Conservation (phyloP, 495 filamentous ascomycete genomes). For the Neurospora discreta region DNA sequence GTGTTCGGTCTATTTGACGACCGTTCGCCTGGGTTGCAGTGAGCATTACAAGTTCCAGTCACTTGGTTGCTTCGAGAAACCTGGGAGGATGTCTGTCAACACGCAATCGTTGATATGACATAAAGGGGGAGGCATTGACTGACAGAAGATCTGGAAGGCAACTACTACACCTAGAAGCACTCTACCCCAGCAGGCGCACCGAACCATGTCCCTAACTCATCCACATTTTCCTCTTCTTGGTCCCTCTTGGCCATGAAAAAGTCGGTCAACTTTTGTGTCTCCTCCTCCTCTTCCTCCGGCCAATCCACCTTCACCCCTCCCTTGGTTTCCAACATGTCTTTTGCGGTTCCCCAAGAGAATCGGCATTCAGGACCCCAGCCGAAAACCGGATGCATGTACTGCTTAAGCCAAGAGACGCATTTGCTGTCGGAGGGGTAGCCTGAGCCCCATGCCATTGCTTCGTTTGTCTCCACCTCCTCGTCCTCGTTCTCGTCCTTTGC, state of each 20-base stretch:
- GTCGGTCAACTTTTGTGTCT: constrained; percentile 57
- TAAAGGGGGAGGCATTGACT: not conserved
- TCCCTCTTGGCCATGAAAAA: constrained; percentile 42
- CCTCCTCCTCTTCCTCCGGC: constrained; percentile 60
- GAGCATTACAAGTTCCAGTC: not conserved
- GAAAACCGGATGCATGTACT: constrained; percentile 84
- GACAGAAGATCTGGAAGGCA: not conserved
- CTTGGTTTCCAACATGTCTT: constrained; percentile 73
- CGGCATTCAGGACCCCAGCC: constrained; percentile 89
- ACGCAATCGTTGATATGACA: not conserved
- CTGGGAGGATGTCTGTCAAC: not conserved
- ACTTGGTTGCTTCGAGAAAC: not conserved
- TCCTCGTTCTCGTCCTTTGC: constrained; percentile 16
- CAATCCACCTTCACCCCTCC: constrained; percentile 65
- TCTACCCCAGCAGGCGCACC: constrained; percentile 46
- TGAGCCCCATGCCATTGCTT: constrained; percentile 56
- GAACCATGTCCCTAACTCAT: constrained; percentile 54
- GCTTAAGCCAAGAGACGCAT: constrained; percentile 69
- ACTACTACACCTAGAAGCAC: constrained; percentile 33
- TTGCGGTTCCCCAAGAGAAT: constrained; percentile 92
- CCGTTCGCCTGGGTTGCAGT: too few relatives aligned
- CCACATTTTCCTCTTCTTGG: constrained; percentile 31
- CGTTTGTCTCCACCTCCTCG: constrained; percentile 7
- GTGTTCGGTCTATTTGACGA: too few relatives aligned
- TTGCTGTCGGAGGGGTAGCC: constrained; percentile 87